These are phyloP conservation scores for Daldinia sp. DNA, from an alignment of 2,329 filamentous ascomycete genomes.

Conservation along the genomic window DNA sequence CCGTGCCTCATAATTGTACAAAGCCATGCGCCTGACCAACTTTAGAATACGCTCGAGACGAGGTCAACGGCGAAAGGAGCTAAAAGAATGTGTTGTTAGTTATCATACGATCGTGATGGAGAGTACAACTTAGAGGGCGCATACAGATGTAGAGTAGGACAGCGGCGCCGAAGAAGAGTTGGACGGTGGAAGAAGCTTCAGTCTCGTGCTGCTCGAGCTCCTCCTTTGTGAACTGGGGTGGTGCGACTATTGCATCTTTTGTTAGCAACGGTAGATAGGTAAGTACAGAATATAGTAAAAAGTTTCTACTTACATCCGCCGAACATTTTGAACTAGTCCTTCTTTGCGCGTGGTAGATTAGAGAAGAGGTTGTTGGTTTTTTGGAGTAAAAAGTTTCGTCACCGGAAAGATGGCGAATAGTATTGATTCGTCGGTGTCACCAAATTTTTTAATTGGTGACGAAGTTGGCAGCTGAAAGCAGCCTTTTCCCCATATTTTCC, in stretches of 20 bases:
- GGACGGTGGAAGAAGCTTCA: conserved; percentile 75
- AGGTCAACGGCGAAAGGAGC: conserved; percentile 71
- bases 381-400: conserved; percentile 2
- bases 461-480: conserved; percentile 31
- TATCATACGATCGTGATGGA: not conserved
- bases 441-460: conserved; percentile 29
- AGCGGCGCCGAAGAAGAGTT: conserved; percentile 74
- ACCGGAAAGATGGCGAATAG: conserved; percentile 6
- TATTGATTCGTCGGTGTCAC: conserved; percentile 14
- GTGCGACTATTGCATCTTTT: conserved; percentile 44
- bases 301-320: conserved; percentile 43
- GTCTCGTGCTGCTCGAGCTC: conserved; percentile 78
- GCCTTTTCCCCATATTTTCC: conserved; percentile 13
- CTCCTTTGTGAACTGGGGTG: conserved; percentile 76
- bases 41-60: conserved; percentile 56
- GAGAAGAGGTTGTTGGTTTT: conserved; percentile 6
- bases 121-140: conserved; percentile 49
- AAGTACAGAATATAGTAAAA: not conserved
- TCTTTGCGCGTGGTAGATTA: conserved; percentile 8
- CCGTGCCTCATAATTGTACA: conserved; percentile 20
- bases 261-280: conserved; percentile 2
- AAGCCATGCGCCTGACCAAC: not conserved
- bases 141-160: conserved; percentile 82
- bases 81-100: conserved; percentile 47
- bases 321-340: conserved; percentile 41